phyloP scores from a whole-genome alignment of 2,329 filamentous ascomycete genomes.

The Nannizziopsis barbatae region DNA sequence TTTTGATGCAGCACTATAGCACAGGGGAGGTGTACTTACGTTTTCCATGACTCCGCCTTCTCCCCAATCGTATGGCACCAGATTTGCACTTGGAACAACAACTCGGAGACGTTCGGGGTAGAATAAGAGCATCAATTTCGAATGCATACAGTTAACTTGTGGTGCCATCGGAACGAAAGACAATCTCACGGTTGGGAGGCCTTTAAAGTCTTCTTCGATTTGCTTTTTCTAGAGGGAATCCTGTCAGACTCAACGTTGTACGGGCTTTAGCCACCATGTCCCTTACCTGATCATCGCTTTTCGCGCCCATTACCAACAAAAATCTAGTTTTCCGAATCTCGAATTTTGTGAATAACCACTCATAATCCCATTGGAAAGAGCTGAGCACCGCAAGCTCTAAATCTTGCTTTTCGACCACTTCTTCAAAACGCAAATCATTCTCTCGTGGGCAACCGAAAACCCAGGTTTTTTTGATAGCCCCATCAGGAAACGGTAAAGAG shows the following conservation, averaged over 20 bases:
- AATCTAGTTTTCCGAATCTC: slow-evolving; percentile 50
- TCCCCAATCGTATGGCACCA: slow-evolving; percentile 81
- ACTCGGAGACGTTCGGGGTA: slow-evolving; percentile 62
- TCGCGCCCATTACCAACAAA: slow-evolving; percentile 52
- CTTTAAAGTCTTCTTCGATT: slow-evolving; percentile 31
- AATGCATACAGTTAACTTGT: slow-evolving; percentile 70
- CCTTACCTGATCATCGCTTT: slow-evolving; percentile 37
- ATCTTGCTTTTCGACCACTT: slow-evolving; percentile 62
- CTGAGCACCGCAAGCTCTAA: slow-evolving; percentile 71
- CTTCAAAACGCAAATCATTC: slow-evolving; percentile 77
- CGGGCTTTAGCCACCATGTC: background rate
- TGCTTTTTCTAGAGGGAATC: slow-evolving; percentile 25
- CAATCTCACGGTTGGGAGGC: slow-evolving; percentile 46
- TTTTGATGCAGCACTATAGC: background rate
- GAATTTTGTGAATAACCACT: slow-evolving; percentile 67
- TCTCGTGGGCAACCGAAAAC: slow-evolving; percentile 50
- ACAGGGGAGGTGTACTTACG: slow-evolving; percentile 31
- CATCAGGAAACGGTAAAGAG: slow-evolving; percentile 42
- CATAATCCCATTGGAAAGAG: slow-evolving; percentile 74
- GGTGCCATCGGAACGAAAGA: slow-evolving; percentile 76
- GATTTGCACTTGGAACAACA: slow-evolving; percentile 76
- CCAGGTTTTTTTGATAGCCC: slow-evolving; percentile 74
- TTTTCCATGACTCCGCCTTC: slow-evolving; percentile 79
- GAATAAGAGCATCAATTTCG: slow-evolving; percentile 85
- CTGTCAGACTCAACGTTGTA: background rate